phyloP scores from a whole-genome alignment of 768 basidiomycete genomes.

The Rhizopogon vinicolor region DNA sequence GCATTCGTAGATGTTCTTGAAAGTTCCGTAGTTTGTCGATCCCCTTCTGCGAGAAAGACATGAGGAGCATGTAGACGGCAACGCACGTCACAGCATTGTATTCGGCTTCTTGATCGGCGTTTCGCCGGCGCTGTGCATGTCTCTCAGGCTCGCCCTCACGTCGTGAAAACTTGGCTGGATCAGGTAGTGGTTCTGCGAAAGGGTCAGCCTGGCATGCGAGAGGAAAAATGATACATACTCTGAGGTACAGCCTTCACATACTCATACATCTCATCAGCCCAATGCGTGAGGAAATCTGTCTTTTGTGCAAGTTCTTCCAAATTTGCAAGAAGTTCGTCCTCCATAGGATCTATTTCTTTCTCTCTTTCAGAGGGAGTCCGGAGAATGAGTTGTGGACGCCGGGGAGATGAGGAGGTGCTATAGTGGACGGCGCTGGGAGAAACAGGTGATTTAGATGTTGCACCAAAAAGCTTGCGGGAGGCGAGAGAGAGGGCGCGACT shows the following conservation, averaged over 20 bases:
- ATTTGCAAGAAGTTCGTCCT: conserved; percentile 74
- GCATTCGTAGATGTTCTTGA: conserved; percentile 81
- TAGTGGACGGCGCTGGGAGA: conserved; percentile 33
- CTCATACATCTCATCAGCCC: conserved; percentile 94
- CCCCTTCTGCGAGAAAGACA: conserved; percentile 91
- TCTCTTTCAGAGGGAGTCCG: conserved; percentile 10
- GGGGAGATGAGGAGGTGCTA: conserved; percentile 49
- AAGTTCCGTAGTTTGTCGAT: conserved; percentile 77
- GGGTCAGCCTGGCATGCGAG: neutral
- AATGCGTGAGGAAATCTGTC: conserved; percentile 87
- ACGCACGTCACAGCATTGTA: conserved; percentile 83
- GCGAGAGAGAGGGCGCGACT: conserved; percentile 78
- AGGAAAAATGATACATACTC: conserved; percentile 46
- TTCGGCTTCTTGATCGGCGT: conserved; percentile 76
- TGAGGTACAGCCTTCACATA: conserved; percentile 81
- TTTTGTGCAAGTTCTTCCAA: conserved; percentile 95
- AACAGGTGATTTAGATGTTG: conserved; percentile 34
- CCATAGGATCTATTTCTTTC: conserved; percentile 56
- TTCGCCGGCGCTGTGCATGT: conserved; percentile 61
- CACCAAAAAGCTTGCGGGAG: conserved; percentile 77
- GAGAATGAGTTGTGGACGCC: conserved; percentile 50
- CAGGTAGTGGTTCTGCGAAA: conserved; percentile 67
- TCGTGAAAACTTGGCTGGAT: conserved; percentile 69
- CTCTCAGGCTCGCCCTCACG: conserved; percentile 71
- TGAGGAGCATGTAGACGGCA: conserved; percentile 84